phyloP scores from a whole-genome alignment of 169 alveolate genomes.

The Eimeria maxima region DNA sequence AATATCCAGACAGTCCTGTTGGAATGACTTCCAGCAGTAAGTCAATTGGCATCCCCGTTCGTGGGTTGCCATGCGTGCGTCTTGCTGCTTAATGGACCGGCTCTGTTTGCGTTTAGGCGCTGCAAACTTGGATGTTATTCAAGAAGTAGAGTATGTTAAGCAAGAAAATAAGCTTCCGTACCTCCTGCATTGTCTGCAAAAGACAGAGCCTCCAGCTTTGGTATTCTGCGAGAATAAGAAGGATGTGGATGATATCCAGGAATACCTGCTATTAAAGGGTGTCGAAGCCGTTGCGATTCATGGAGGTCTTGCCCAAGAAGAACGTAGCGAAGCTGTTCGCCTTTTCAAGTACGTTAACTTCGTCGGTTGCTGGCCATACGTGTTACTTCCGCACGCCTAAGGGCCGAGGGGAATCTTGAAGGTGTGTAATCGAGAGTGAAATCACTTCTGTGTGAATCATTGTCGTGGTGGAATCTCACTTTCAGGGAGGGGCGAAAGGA shows the following conservation, averaged over 20 bases:
- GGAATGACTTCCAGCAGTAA: neutral
- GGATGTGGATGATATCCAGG: constrained; percentile 98
- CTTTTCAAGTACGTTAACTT: constrained; percentile 87
- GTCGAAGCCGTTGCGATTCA: constrained; percentile 95
- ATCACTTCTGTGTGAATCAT: neutral
- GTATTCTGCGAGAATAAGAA: constrained; percentile 96
- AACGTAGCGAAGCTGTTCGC: constrained; percentile 92
- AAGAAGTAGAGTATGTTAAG: constrained; percentile 96
- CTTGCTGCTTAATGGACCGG: neutral
- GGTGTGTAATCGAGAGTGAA: neutral
- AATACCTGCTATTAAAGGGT: constrained; percentile 93
- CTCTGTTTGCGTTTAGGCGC: constrained; percentile 87
- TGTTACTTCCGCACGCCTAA: neutral
- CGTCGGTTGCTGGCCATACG: neutral
- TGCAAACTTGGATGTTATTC: constrained; percentile 95
- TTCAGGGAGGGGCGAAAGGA: constrained; percentile 88
- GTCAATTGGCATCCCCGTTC: neutral
- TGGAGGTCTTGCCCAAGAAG: constrained; percentile 95
- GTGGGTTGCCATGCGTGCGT: neutral
- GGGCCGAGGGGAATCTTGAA: neutral
- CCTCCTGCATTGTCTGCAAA: constrained; percentile 94
- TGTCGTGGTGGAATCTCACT: neutral
- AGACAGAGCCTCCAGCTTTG: constrained; percentile 98
- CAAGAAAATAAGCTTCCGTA: constrained; percentile 95
- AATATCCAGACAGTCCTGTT: neutral